Percentiles rank a stretch among this genome's conserved stretches.
These are phyloP conservation scores for Orbilia oligospora DNA, from an alignment of 2,329 filamentous ascomycete genomes.

Conservation along the genomic window DNA sequence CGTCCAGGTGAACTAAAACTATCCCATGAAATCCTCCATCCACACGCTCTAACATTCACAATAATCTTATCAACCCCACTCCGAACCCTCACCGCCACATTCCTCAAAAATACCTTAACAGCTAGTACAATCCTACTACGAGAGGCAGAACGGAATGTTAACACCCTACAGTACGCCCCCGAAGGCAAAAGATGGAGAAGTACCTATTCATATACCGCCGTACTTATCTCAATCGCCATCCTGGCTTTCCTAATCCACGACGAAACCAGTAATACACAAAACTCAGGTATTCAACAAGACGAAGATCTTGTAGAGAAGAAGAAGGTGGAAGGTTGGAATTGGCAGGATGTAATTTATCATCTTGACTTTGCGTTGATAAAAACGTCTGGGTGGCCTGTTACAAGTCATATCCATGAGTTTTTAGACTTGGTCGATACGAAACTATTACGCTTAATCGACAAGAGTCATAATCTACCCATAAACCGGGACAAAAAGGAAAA, in stretches of 20 bases:
- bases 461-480: slow-evolving; percentile 5
- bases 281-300: no score
- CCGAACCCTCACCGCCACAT: background rate
- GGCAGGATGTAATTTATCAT: slow-evolving; percentile 50
- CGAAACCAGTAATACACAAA: background rate
- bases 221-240: slow-evolving; percentile 24
- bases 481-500: slow-evolving; percentile 2
- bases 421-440: slow-evolving; percentile 29
- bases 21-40: slow-evolving; percentile 26
- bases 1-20: slow-evolving; percentile 23
- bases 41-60: slow-evolving; percentile 17
- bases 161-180: slow-evolving; percentile 38
- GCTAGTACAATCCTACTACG: slow-evolving; percentile 32
- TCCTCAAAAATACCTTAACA: slow-evolving; percentile 12
- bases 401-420: slow-evolving; percentile 27
- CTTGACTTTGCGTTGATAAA: slow-evolving; percentile 59
- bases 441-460: slow-evolving; percentile 23
- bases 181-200: slow-evolving; percentile 46
- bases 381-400: slow-evolving; percentile 45
- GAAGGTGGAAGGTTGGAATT: slow-evolving; percentile 20
- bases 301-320: background rate
- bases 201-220: slow-evolving; percentile 38
- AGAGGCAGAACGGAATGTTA: slow-evolving; percentile 54
- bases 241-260: background rate
- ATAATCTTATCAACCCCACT: background rate